Evolutionary conservation across 2,329 filamentous ascomycete species (phyloP).

Genomic region (Pseudogymnoascus sp.): DNA sequence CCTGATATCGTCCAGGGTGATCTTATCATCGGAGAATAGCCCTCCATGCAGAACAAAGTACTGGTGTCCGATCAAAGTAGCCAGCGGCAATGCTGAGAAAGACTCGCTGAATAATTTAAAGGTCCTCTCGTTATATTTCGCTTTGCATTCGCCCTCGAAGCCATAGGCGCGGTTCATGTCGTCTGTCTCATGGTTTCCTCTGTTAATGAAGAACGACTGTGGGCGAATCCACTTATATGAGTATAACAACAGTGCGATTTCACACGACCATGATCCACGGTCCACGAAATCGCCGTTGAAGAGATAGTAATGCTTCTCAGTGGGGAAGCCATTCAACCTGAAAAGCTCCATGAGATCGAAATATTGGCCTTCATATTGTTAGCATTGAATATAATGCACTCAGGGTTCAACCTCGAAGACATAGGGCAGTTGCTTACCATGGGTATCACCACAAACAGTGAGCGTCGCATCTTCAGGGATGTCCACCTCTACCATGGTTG

Average conservation of each 20-base stretch:
- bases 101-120: conserved; percentile 98
- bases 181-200: conserved; percentile 97
- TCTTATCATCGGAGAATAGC: conserved; percentile 89
- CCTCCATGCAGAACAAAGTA: conserved; percentile 91
- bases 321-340: conserved; percentile 77
- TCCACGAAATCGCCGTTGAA: conserved; percentile 99
- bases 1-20: conserved; percentile 86
- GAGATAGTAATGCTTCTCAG: conserved; percentile 82
- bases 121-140: conserved; percentile 84
- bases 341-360: conserved; percentile 97
- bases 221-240: conserved; percentile 95
- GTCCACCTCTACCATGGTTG: conserved; percentile 93
- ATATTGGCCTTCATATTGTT: conserved; percentile 66
- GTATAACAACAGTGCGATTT: conserved; percentile 88
- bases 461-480: conserved; percentile 70
- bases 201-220: conserved; percentile 84
- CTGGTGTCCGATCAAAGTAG: conserved; percentile 83
- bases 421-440: conserved; percentile 51
- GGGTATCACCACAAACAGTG: conserved; percentile 95
- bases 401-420: neutral
- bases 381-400: conserved; percentile 15
- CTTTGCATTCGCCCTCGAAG: conserved; percentile 96
- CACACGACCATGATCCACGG: conserved; percentile 94
- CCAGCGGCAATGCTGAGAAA: conserved; percentile 87
- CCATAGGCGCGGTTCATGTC: conserved; percentile 99